Conservation (phyloP, 2,329 filamentous ascomycete genomes). For the Teratosphaeriaceae sp. region DNA sequence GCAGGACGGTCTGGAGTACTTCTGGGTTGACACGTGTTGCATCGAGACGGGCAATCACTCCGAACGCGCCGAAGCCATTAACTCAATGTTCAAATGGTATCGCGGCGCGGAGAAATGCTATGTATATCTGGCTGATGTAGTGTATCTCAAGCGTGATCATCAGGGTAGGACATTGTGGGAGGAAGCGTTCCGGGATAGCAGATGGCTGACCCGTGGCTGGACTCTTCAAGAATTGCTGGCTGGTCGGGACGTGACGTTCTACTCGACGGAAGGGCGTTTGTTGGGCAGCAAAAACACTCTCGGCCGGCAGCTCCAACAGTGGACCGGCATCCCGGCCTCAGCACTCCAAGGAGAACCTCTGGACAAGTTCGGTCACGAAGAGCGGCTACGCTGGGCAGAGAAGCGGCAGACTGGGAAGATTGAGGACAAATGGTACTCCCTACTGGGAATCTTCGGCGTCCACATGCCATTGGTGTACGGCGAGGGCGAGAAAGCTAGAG, state of each 20-base stretch:
- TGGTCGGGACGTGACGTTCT: slow-evolving; percentile 9
- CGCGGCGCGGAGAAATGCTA: slow-evolving; percentile 11
- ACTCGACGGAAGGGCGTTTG: slow-evolving; percentile 2
- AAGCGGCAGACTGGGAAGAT: slow-evolving; percentile 7
- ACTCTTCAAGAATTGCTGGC: slow-evolving; percentile 14
- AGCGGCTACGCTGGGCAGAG: slow-evolving; percentile 10
- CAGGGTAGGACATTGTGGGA: not conserved
- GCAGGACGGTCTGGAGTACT: slow-evolving; percentile 11
- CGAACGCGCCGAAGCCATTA: slow-evolving; percentile 16
- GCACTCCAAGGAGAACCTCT: slow-evolving; percentile 2
- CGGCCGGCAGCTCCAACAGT: slow-evolving; percentile 1
- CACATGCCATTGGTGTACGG: slow-evolving; percentile 10
- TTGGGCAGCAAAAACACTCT: slow-evolving; percentile 6
- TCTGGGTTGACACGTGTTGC: slow-evolving; percentile 18
- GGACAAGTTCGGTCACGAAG: not conserved
- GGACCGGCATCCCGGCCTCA: slow-evolving; percentile 3
- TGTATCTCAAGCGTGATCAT: not conserved
- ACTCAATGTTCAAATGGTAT: slow-evolving; percentile 21
- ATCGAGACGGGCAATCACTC: slow-evolving; percentile 17
- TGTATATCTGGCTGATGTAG: slow-evolving; percentile 14
- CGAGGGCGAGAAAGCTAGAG: slow-evolving; percentile 15
- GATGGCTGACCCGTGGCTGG: slow-evolving; percentile 13
- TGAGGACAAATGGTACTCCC: slow-evolving; percentile 11
- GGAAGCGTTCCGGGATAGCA: slow-evolving; percentile 5
- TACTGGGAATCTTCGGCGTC: slow-evolving; percentile 14